These are phyloP conservation scores for Cajanus cajan DNA, from an alignment of 306 rosid genomes.

Conservation along the genomic window DNA sequence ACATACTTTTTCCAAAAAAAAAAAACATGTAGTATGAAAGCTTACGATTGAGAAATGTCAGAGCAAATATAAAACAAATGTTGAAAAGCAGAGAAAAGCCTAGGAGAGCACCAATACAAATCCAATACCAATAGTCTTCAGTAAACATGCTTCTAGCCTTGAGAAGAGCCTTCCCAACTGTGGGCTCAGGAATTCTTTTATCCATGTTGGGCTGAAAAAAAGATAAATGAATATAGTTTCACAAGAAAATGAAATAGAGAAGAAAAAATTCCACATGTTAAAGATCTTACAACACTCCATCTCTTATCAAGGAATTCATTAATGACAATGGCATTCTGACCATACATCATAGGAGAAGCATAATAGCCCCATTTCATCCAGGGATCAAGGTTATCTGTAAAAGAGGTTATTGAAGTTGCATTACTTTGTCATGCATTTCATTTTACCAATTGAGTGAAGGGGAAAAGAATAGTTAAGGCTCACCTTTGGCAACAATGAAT, in stretches of 20 bases:
- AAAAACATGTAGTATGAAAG: not conserved
- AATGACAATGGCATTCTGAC: slow-evolving; percentile 86
- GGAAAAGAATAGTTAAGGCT: slow-evolving; percentile 1
- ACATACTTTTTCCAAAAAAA: not conserved
- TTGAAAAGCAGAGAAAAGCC: slow-evolving; percentile 72
- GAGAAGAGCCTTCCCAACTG: slow-evolving; percentile 72
- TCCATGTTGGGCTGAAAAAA: slow-evolving; percentile 44
- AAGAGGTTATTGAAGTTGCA: slow-evolving; percentile 23
- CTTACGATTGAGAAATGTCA: slow-evolving; percentile 73
- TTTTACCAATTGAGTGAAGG: not conserved
- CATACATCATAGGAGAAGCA: slow-evolving; percentile 89
- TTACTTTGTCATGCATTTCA: slow-evolving; percentile 6
- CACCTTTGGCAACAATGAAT: slow-evolving; percentile 76
- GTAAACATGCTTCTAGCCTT: slow-evolving; percentile 59
- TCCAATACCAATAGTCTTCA: slow-evolving; percentile 75
- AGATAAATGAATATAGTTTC: slow-evolving; percentile 18
- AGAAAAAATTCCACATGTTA: not conserved
- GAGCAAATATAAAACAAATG: slow-evolving; percentile 46
- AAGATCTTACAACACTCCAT: slow-evolving; percentile 69
- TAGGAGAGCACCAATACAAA: slow-evolving; percentile 66
- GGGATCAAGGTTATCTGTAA: slow-evolving; percentile 65
- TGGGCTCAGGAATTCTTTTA: slow-evolving; percentile 41
- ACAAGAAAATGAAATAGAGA: slow-evolving; percentile 11
- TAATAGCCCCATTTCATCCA: slow-evolving; percentile 97
- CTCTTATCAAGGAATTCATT: slow-evolving; percentile 91